Percentiles rank a stretch among this genome's conserved stretches.
phyloP scores from a whole-genome alignment of 148 eudicot species.

The Silene uniflora region DNA sequence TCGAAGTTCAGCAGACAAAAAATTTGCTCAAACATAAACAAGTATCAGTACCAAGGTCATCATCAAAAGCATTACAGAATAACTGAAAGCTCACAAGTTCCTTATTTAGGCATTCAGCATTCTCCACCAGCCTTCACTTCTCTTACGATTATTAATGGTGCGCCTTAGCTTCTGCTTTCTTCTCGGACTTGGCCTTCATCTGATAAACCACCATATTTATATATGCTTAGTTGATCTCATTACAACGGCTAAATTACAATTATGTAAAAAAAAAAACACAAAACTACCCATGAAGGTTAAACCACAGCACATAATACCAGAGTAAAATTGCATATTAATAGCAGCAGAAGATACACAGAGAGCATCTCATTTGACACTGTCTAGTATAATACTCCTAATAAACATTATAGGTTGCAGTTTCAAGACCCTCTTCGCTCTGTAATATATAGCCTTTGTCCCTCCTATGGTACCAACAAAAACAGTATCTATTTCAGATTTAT shows the following conservation, averaged over 20 bases:
- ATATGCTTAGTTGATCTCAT: neutral
- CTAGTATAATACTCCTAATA: too few species aligned
- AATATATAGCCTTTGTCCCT: too few species aligned
- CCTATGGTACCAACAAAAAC: too few species aligned
- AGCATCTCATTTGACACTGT: too few species aligned
- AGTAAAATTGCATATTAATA: neutral
- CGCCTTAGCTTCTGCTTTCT: slow-evolving; percentile 59
- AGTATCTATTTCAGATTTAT: too few species aligned
- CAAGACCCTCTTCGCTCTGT: too few species aligned
- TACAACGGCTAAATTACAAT: neutral
- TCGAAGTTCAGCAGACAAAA: slow-evolving; percentile 19
- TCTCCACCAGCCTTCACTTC: neutral
- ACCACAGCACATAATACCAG: neutral
- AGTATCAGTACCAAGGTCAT: slow-evolving; percentile 20
- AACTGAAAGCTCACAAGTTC: slow-evolving; percentile 17
- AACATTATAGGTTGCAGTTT: too few species aligned
- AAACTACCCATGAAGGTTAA: neutral
- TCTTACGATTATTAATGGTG: slow-evolving; percentile 48
- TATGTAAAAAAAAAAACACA: neutral
- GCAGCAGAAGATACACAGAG: neutral
- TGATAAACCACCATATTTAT: slow-evolving; percentile 16
- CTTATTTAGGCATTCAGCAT: slow-evolving; percentile 21
- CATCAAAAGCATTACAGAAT: slow-evolving; percentile 10
- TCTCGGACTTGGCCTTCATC: slow-evolving; percentile 67
- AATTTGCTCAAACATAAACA: slow-evolving; percentile 17